Base-by-base conservation (phyloP, 176 grass and related monocot species). In the Avena sativa region DNA sequence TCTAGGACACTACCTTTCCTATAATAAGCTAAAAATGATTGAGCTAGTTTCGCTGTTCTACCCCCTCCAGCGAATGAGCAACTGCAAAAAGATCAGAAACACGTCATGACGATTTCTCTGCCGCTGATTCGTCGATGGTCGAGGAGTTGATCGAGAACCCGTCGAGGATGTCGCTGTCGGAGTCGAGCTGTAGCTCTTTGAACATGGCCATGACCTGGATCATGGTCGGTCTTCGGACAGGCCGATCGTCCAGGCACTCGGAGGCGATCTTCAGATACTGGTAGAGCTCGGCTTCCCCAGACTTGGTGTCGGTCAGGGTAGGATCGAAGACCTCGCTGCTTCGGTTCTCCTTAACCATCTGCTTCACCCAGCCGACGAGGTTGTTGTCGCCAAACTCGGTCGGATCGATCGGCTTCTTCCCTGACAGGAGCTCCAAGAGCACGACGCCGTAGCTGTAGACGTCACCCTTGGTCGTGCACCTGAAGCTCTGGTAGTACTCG, bases 151-250 rank as follows among this genome's bases (percentile, higher is more conserved):
- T 84, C 0, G 95, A 90, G 38, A 95, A 89, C 0, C 90, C 89
- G 17, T 99, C 94, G 0, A 96, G 88, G 83, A 96, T 86, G 74
- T 96, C 97, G 1, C 91, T 94, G 80, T 99, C 97, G 0, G 94
- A 88, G 38, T 95, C 94, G 8, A 92, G 89, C 63, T 99, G 92
- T 13, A 94, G 89, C 83, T 99, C 97, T 63, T 96, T 96, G 50
- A 99, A 96, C 97, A 99, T 99, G 0, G 97, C 94, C 89, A 99
- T 99, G 32, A 99, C 97, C 91, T 99, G 97, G 26, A 99, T 99
- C 94, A 99, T 99, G 12, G 92, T 99, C 20, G 97, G 97, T 56
- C 97, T 92, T 17, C 70, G 87, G 40, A 79, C 74, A 1, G 94
- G 90, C 57, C 94, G 87, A 44, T 99, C 97, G 9, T 99, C 92